These are phyloP conservation scores for Clitoria ternatea DNA, from an alignment of 306 rosid genomes.

Conservation along the genomic window DNA sequence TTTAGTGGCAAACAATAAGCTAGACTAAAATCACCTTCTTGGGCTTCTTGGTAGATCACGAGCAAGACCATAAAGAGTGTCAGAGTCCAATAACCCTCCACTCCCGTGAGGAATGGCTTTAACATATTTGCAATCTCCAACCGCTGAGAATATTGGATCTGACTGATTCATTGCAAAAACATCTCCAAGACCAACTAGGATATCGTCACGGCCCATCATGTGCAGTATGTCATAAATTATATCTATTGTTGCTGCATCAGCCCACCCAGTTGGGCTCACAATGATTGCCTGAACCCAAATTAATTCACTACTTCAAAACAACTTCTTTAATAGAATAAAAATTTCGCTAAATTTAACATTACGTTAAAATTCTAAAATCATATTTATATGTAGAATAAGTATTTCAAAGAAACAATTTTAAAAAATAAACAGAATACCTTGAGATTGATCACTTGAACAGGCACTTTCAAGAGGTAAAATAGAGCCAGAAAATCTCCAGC, in stretches of 20 bases:
- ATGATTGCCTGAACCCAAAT: constrained; percentile 61
- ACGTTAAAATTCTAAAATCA: too few relatives aligned
- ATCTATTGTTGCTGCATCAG: constrained; percentile 84
- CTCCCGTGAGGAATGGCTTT: constrained; percentile 91
- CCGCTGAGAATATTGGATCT: constrained; percentile 45
- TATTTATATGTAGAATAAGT: neutral
- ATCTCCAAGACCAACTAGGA: constrained; percentile 85
- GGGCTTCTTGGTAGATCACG: constrained; percentile 80
- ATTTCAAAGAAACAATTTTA: constrained; percentile 14
- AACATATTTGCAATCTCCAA: constrained; percentile 71
- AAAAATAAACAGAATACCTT: constrained; percentile 42
- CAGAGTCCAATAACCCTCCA: constrained; percentile 88
- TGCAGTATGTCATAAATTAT: constrained; percentile 76
- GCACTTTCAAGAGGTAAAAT: constrained; percentile 77
- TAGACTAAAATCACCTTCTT: constrained; percentile 76
- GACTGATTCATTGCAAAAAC: constrained; percentile 66
- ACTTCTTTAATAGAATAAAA: too few relatives aligned
- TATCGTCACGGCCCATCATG: constrained; percentile 98
- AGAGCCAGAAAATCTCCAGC: constrained; percentile 90
- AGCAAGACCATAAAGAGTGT: constrained; percentile 93
- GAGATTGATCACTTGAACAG: constrained; percentile 71
- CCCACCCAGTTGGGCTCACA: constrained; percentile 95
- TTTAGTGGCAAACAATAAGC: neutral
- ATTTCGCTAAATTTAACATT: too few relatives aligned
- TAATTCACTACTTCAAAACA: too few relatives aligned